Percentiles rank a stretch among this genome's conserved stretches.
Conservation (phyloP, 306 rosid genomes). For the Lathyrus aphaca region DNA sequence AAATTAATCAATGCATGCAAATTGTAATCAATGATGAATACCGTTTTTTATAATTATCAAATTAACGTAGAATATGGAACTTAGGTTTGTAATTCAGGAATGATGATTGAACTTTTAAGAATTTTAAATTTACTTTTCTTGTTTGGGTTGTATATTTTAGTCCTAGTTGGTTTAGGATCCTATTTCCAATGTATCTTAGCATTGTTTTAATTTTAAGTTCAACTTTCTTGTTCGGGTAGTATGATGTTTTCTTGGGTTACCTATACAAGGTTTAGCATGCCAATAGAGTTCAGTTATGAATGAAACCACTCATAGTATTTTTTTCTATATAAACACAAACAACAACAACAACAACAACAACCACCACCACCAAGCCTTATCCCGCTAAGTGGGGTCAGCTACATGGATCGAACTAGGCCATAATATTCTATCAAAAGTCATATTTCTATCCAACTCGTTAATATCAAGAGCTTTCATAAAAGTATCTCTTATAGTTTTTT, state of each 20-base stretch:
- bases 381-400: too few relatives aligned
- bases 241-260: slow-evolving; percentile 8
- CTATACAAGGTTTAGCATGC: slow-evolving; percentile 17
- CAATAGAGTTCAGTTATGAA: slow-evolving; percentile 4
- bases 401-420: too few relatives aligned
- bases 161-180: slow-evolving; percentile 14
- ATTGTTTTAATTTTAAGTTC: slow-evolving; percentile 11
- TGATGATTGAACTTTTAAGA: background rate
- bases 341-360: too few relatives aligned
- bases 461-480: too few relatives aligned
- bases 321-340: slow-evolving; percentile 6
- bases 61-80: slow-evolving; percentile 4
- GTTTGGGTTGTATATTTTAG: background rate
- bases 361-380: too few relatives aligned
- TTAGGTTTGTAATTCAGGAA: background rate
- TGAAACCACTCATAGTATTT: background rate
- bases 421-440: too few relatives aligned
- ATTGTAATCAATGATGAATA: background rate
- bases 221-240: slow-evolving; percentile 13
- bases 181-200: slow-evolving; percentile 11
- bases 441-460: too few relatives aligned
- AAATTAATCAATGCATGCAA: slow-evolving; percentile 29
- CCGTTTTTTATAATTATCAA: background rate
- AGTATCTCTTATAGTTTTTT: too few relatives aligned
- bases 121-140: background rate